phyloP scores from a whole-genome alignment of 2,329 filamentous ascomycete genomes.

The Colletotrichum trifolii region DNA sequence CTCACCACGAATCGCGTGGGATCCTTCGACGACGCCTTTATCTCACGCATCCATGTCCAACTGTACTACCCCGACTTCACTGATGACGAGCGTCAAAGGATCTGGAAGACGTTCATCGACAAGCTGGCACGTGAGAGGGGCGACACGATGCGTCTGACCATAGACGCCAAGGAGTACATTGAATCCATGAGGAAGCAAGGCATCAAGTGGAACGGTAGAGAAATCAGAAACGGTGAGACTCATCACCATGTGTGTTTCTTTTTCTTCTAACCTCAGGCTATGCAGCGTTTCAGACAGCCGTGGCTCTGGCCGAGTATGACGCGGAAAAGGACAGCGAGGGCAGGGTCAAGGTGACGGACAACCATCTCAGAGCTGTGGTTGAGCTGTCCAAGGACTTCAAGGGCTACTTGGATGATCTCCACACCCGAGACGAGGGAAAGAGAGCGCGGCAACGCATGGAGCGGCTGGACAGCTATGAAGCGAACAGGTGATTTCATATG shows the following conservation, averaged over 20 bases:
- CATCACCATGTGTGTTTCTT: not conserved
- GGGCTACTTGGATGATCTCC: slow-evolving; percentile 29
- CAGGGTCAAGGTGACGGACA: slow-evolving; percentile 32
- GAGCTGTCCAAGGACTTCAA: slow-evolving; percentile 39
- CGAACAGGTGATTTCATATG: not conserved
- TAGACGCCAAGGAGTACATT: slow-evolving; percentile 38
- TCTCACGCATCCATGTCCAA: slow-evolving; percentile 45
- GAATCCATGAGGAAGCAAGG: slow-evolving; percentile 24
- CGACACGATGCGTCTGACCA: slow-evolving; percentile 39
- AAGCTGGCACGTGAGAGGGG: slow-evolving; percentile 42
- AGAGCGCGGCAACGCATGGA: slow-evolving; percentile 10
- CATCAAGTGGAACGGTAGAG: slow-evolving; percentile 40
- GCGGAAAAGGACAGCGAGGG: slow-evolving; percentile 36
- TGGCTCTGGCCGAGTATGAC: slow-evolving; percentile 41
- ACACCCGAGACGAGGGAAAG: slow-evolving; percentile 4
- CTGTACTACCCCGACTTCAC: slow-evolving; percentile 43
- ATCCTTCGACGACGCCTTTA: slow-evolving; percentile 46
- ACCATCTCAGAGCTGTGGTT: slow-evolving; percentile 35
- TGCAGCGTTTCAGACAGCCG: slow-evolving; percentile 45
- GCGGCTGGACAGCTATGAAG: not conserved
- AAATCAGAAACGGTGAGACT: slow-evolving; percentile 41
- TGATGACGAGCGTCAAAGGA: slow-evolving; percentile 39
- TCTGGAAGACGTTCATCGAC: slow-evolving; percentile 44
- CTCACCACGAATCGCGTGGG: slow-evolving; percentile 45
- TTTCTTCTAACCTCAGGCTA: not conserved